Evolutionary conservation across 1,139 yeast species (phyloP), one percentile per base, ranked within the genome.

Genomic region (Geotrichum bryndzae): DNA sequence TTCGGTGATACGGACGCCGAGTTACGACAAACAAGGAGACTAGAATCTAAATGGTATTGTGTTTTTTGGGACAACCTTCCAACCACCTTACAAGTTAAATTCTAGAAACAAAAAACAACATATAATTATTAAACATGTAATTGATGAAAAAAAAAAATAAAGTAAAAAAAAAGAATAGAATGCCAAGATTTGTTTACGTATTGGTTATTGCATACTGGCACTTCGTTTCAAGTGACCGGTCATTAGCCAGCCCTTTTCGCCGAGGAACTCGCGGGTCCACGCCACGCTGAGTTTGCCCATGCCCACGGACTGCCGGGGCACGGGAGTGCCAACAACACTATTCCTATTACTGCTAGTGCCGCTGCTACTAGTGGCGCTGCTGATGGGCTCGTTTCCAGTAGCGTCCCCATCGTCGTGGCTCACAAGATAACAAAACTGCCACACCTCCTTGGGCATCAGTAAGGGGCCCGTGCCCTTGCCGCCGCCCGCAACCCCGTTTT

Each of bases 211-310:
- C 56, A 59, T 51, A 2, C 58, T 58, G 5, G 56, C 56, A 45
- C 52, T 61, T 33, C 64, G 57, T 45, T 61, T 63, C 23, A 60
- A 33, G 54, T 60, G 67, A 7, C 68, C 68, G 0, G 76, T 72
- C 7, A 73, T 72, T 59, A 73, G 66, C 72, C 75, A 73, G 0
- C 78, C 78, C 61, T 68, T 66, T 56, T 73, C 73, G 1, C 78
- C 78, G 56, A 75, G 61, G 10, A 75, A 75, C 57, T 74, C 76
- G 27, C 77, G 68, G 0, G 76, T 66, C 78, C 78, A 75, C 45
- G 72, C 69, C 13, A 75, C 64, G 3, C 69, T 67, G 51, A 75
- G 64, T 56, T 67, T 66, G 46, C 68, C 66, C 52, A 65, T 59
- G 15, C 69, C 67, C 8, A 62, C 65, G 1, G 68, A 35, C 57